These are phyloP conservation scores for Bullera alba DNA, from an alignment of 768 basidiomycete species.

Conservation along the genomic window DNA sequence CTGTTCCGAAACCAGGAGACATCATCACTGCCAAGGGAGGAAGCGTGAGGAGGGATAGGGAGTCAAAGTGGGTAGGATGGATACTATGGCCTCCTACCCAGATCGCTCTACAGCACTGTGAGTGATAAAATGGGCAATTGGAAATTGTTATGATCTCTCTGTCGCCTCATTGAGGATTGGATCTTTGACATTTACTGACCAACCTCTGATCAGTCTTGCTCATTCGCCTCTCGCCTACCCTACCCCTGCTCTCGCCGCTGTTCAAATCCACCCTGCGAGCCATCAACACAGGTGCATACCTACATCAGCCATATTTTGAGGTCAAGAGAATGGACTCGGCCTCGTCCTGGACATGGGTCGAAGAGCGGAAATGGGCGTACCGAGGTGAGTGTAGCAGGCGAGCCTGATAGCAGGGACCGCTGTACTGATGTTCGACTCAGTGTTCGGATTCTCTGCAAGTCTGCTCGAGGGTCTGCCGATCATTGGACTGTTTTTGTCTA, in stretches of 20 bases:
- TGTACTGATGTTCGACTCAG: slow-evolving; percentile 47
- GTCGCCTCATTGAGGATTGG: background rate
- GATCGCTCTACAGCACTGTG: slow-evolving; percentile 41
- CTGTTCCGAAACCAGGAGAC: slow-evolving; percentile 2
- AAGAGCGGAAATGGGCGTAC: slow-evolving; percentile 87
- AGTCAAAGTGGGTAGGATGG: slow-evolving; percentile 38
- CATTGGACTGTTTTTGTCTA: slow-evolving; percentile 68
- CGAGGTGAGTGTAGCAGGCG: slow-evolving; percentile 51
- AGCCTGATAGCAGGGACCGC: background rate
- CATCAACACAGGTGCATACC: slow-evolving; percentile 45
- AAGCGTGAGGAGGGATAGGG: slow-evolving; percentile 15
- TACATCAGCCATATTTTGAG: slow-evolving; percentile 63
- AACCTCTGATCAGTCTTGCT: slow-evolving; percentile 38
- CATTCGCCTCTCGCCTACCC: slow-evolving; percentile 41
- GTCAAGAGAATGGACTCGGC: slow-evolving; percentile 70
- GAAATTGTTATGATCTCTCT: background rate
- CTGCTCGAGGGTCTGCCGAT: slow-evolving; percentile 75
- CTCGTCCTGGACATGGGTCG: slow-evolving; percentile 68
- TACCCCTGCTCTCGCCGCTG: slow-evolving; percentile 45
- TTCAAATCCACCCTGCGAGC: slow-evolving; percentile 45
- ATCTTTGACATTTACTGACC: background rate
- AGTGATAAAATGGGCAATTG: slow-evolving; percentile 5
- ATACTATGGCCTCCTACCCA: slow-evolving; percentile 44
- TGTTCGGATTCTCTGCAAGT: slow-evolving; percentile 77
- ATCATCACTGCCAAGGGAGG: slow-evolving; percentile 15